Conservation (phyloP, 2,329 filamentous ascomycete genomes). For the Dothiorella sarmentorum region DNA sequence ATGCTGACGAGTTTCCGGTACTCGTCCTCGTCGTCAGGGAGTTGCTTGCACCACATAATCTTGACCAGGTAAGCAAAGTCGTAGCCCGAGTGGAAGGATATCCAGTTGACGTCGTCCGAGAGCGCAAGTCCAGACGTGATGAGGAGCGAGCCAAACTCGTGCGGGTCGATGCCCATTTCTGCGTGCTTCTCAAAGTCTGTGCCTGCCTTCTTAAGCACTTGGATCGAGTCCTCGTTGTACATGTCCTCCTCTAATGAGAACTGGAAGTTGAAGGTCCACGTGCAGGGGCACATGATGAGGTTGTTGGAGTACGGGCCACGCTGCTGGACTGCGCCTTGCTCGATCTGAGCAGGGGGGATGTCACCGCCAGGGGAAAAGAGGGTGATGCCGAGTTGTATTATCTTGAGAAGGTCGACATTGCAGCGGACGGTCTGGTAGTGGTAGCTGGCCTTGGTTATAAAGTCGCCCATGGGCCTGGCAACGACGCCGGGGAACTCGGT, state of each 20-base stretch:
- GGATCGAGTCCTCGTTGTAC: slow-evolving; percentile 94
- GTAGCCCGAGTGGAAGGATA: slow-evolving; percentile 96
- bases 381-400: slow-evolving; percentile 94
- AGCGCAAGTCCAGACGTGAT: slow-evolving; percentile 91
- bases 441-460: slow-evolving; percentile 93
- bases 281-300: slow-evolving; percentile 69
- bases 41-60: slow-evolving; percentile 74
- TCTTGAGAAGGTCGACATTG: slow-evolving; percentile 95
- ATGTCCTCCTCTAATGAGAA: slow-evolving; percentile 94
- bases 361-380: slow-evolving; percentile 90
- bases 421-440: slow-evolving; percentile 97
- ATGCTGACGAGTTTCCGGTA: slow-evolving; percentile 86
- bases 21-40: slow-evolving; percentile 85
- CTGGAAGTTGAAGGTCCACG: slow-evolving; percentile 99
- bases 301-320: slow-evolving; percentile 46
- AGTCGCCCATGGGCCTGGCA: slow-evolving; percentile 88
- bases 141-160: slow-evolving; percentile 82
- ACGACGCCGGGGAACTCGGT: slow-evolving; percentile 99
- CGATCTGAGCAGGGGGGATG: slow-evolving; percentile 68
- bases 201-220: slow-evolving; percentile 85
- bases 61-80: slow-evolving; percentile 98
- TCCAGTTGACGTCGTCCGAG: slow-evolving; percentile 86
- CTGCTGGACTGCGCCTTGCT: slow-evolving; percentile 43
- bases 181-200: slow-evolving; percentile 85
- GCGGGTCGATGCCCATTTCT: slow-evolving; percentile 84